Base-by-base conservation (phyloP, 257 asterid genomes). In the Solanum sparsipilum region DNA sequence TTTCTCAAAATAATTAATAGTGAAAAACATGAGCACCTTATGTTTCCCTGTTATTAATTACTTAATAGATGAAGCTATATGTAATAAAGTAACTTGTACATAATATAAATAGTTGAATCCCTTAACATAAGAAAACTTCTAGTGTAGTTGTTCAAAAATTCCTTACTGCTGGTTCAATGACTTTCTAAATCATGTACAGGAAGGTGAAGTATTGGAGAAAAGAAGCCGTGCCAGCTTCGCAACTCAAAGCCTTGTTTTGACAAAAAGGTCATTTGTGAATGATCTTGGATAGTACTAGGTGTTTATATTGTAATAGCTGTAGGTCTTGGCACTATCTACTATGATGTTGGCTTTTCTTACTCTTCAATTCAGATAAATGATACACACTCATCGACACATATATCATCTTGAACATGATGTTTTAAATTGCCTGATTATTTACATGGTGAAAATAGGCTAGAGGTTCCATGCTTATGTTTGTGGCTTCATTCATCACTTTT, bases 271-370 rank as follows among this genome's bases (percentile, higher is more conserved):
- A 18, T 91, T 91, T 36, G 32, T 91, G 60, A 94, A 94, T 9
- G 96, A 94, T 79, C 72, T 90, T 21, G 96, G 98, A 25, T 94
- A 94, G 73, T 94, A 93, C 87, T 93, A 63, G 93, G 83, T 12
- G 90, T 91, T 31, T 94, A 93, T 36, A 58, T 93, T 56, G 92
- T 92, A 3, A 78, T 94, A 78, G 93, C 94, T 16, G 79, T 92
- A 13, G 91, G 95, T 84, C 88, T 94, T 38, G 96, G 95, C 23
- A 89, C 92, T 29, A 93, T 94, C 68, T 94, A 91, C 86, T 92
- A 89, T 46, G 52, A 89, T 9, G 46, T 93, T 46, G 94, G 95
- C 5, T 48, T 84, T 34, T 74, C 48, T n/a, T 56, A 9, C 13
- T 0, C 60, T 34, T 84, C 84, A 0, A 35, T 87, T 58, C 87